phyloP scores from a whole-genome alignment of 2,329 filamentous ascomycete genomes.

The Calonectria pseudoturangicola region DNA sequence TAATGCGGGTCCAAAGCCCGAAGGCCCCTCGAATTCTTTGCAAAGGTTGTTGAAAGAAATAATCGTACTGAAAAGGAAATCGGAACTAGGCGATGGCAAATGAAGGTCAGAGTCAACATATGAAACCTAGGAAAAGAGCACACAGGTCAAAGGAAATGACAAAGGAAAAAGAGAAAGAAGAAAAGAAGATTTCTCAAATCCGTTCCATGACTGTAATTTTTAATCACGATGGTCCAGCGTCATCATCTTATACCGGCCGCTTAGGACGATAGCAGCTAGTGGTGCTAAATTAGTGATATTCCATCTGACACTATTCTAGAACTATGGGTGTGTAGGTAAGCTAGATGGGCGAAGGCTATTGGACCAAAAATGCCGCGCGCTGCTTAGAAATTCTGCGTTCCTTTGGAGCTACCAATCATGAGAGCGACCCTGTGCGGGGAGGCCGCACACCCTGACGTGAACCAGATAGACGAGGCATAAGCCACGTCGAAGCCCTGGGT shows the following conservation, averaged over 20 bases:
- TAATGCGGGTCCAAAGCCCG: background rate
- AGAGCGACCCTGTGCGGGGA: background rate
- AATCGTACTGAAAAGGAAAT: background rate
- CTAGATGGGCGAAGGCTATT: background rate
- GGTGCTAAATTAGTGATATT: constrained; percentile 4
- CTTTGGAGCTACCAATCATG: background rate
- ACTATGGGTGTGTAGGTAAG: background rate
- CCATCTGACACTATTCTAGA: constrained; percentile 12
- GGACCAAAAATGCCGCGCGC: background rate
- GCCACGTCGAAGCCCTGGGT: background rate
- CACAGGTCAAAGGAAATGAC: background rate
- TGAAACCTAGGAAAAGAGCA: no score
- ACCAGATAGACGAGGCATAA: background rate
- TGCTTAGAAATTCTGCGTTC: no score
- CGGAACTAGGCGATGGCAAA: background rate
- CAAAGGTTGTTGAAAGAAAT: background rate
- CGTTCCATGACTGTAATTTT: background rate
- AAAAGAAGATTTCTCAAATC: background rate
- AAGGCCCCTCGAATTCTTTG: background rate
- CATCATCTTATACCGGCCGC: background rate
- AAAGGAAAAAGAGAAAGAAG: background rate
- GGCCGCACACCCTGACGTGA: background rate
- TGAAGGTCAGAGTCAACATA: background rate
- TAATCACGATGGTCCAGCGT: background rate
- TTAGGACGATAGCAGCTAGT: background rate